Conservation (phyloP, 345 rosid genomes). For the Bruguiera sexangula region DNA sequence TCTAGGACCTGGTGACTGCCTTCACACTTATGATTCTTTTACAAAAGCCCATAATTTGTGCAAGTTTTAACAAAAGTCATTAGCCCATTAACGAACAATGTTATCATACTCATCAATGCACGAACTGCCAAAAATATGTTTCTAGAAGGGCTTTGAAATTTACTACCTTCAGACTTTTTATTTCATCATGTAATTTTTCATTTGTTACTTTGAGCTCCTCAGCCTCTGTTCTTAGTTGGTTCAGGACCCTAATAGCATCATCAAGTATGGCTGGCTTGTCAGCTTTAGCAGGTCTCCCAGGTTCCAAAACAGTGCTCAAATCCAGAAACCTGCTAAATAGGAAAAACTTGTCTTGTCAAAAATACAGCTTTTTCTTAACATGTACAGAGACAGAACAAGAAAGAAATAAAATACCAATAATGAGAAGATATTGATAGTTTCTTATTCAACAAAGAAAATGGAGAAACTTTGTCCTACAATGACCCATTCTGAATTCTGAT, state of each 20-base stretch:
- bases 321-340: slow-evolving; percentile 26
- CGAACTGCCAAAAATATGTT: no score
- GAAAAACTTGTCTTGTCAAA: not conserved
- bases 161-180: slow-evolving; percentile 28
- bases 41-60: no score
- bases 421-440: not conserved
- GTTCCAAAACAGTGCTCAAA: slow-evolving; percentile 30
- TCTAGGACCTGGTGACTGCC: no score
- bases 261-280: slow-evolving; percentile 31
- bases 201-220: slow-evolving; percentile 31
- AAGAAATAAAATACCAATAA: not conserved
- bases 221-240: slow-evolving; percentile 24
- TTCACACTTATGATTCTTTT: no score
- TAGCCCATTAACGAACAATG: no score
- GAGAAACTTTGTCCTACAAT: no score
- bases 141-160: not conserved
- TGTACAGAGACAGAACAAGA: not conserved
- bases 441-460: no score
- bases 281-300: slow-evolving; percentile 27
- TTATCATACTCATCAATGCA: no score
- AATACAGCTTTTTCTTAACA: not conserved
- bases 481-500: no score
- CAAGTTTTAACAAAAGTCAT: no score
- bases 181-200: slow-evolving; percentile 26
- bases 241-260: slow-evolving; percentile 31